Evolutionary conservation across 805 yeast species (phyloP).

Genomic region (Vanderwaltozyma polyspora): DNA sequence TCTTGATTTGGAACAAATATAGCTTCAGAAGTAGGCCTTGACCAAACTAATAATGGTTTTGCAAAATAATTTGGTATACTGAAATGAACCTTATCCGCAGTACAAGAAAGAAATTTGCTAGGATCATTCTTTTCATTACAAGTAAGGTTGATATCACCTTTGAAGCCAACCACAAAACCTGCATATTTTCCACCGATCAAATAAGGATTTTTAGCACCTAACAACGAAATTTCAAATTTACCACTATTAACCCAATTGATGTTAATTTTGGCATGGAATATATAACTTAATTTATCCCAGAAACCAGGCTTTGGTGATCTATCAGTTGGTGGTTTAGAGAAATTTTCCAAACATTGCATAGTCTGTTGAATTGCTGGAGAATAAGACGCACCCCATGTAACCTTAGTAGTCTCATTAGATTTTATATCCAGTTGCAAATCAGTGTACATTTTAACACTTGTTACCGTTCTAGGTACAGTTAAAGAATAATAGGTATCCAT

Average conservation of each 20-base stretch:
- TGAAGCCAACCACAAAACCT: slow-evolving; percentile 71
- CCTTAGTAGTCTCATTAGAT: slow-evolving; percentile 47
- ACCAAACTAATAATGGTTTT: slow-evolving; percentile 46
- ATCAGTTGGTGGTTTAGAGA: slow-evolving; percentile 83
- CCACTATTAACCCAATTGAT: slow-evolving; percentile 42
- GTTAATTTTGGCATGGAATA: slow-evolving; percentile 60
- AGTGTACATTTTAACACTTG: slow-evolving; percentile 62
- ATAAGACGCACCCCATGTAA: slow-evolving; percentile 77
- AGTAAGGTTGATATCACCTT: slow-evolving; percentile 44
- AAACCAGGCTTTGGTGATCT: slow-evolving; percentile 77
- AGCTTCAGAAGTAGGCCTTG: slow-evolving; percentile 34
- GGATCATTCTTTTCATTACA: slow-evolving; percentile 64
- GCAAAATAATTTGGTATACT: slow-evolving; percentile 68
- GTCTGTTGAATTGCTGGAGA: slow-evolving; percentile 77
- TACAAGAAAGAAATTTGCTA: slow-evolving; percentile 50
- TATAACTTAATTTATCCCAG: slow-evolving; percentile 80
- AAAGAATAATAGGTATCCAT: slow-evolving; percentile 40
- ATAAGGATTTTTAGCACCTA: slow-evolving; percentile 77
- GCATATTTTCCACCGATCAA: slow-evolving; percentile 51
- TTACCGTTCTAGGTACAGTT: slow-evolving; percentile 61
- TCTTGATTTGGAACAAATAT: slow-evolving; percentile 38
- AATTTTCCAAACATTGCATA: slow-evolving; percentile 66
- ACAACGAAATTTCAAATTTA: slow-evolving; percentile 46
- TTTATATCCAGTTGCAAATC: slow-evolving; percentile 45
- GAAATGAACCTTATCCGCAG: slow-evolving; percentile 51